Evolutionary conservation across 495 filamentous ascomycete species (phyloP).

Genomic region (Penicillium soppii): DNA sequence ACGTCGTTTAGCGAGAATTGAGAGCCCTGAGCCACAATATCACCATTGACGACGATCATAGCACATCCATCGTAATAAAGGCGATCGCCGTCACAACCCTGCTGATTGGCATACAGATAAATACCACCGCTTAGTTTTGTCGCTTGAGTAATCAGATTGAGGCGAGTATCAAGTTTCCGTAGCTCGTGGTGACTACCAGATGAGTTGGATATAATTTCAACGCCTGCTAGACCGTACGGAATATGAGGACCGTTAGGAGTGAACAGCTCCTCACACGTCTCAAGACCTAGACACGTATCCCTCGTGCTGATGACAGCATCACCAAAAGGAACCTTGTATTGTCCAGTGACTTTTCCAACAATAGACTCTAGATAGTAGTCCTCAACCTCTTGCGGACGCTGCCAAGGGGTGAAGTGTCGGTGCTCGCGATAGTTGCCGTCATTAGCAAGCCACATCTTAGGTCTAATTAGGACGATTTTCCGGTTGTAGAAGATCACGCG

Average conservation of each 20-base stretch:
- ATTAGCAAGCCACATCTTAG: constrained; percentile 81
- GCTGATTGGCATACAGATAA: constrained; percentile 73
- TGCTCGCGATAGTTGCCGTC: constrained; percentile 48
- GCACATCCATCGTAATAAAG: constrained; percentile 72
- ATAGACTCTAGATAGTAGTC: constrained; percentile 70
- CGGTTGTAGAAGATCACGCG: constrained; percentile 61
- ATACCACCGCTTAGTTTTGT: constrained; percentile 75
- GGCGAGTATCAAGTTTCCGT: constrained; percentile 70
- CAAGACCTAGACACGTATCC: constrained; percentile 69
- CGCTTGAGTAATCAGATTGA: constrained; percentile 73
- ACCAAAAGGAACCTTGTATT: constrained; percentile 66
- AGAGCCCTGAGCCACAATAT: constrained; percentile 66
- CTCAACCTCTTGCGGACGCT: constrained; percentile 58
- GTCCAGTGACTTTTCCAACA: constrained; percentile 60
- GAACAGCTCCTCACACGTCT: constrained; percentile 82
- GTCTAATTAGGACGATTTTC: constrained; percentile 72
- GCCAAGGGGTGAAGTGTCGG: constrained; percentile 68
- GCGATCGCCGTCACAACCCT: constrained; percentile 71
- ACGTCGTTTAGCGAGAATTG: constrained; percentile 80
- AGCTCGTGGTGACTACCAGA: constrained; percentile 72
- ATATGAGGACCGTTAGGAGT: constrained; percentile 52
- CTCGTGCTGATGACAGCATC: constrained; percentile 72
- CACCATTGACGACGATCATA: constrained; percentile 75
- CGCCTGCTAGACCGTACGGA: constrained; percentile 40
- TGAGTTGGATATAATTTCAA: constrained; percentile 79